Conservation (phyloP, 768 basidiomycete species). For the Leccinum broughii region DNA sequence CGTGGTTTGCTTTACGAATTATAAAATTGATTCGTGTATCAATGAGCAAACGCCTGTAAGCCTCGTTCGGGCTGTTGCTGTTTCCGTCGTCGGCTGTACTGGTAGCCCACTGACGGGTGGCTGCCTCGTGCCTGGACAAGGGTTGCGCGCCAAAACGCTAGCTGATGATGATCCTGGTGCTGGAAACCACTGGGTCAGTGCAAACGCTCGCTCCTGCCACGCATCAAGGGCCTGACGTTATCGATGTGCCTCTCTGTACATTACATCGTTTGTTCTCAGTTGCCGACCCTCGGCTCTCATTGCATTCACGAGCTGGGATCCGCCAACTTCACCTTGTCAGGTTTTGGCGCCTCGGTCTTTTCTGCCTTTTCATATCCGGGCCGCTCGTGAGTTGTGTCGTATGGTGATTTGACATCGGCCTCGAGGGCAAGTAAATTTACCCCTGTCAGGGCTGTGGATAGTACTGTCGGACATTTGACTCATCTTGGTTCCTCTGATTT, state of each 20-base stretch:
- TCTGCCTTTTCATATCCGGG: slow-evolving; percentile 11
- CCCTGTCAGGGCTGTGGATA: slow-evolving; percentile 8
- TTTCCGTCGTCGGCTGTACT: not conserved
- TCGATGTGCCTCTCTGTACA: slow-evolving; percentile 13
- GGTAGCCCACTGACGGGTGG: slow-evolving; percentile 1
- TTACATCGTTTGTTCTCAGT: not conserved
- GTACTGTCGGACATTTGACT: slow-evolving; percentile 6
- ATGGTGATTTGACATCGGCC: slow-evolving; percentile 7
- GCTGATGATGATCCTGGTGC: slow-evolving; percentile 1
- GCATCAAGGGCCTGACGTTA: slow-evolving; percentile 11
- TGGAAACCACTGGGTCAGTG: not conserved
- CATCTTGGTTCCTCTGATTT: not conserved
- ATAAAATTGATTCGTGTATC: not conserved
- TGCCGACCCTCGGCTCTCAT: not conserved
- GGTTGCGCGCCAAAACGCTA: slow-evolving; percentile 2
- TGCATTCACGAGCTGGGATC: slow-evolving; percentile 3
- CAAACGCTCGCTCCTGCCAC: slow-evolving; percentile 1
- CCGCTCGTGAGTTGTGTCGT: not conserved
- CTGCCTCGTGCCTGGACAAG: slow-evolving; percentile 19
- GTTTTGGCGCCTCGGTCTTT: not conserved
- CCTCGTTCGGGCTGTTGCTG: slow-evolving; percentile 2
- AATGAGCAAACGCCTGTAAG: not conserved
- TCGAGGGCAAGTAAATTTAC: slow-evolving; percentile 6
- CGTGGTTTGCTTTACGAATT: not conserved
- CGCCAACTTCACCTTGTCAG: not conserved